Conservation (phyloP, 148 eudicot species). For the Rhododendron griersonianum region DNA sequence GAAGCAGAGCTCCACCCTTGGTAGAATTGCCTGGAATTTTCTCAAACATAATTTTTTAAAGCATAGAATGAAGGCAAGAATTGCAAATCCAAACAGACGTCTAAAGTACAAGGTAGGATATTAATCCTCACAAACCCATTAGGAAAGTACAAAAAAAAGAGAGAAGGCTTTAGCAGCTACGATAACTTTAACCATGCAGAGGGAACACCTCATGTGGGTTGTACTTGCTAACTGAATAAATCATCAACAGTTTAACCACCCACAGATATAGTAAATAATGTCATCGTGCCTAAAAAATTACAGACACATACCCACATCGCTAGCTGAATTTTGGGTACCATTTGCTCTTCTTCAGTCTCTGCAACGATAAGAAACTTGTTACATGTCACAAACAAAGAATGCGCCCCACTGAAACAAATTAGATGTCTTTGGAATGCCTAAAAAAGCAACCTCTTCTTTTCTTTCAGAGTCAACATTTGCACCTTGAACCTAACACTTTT, state of each 20-base stretch:
- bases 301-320: slow-evolving; percentile 84
- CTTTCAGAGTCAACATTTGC: not conserved
- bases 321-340: slow-evolving; percentile 60
- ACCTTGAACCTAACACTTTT: not conserved
- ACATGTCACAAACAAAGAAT: not conserved
- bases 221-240: not conserved
- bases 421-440: not conserved
- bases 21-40: not conserved
- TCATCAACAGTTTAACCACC: not conserved
- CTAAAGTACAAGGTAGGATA: not conserved
- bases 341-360: slow-evolving; percentile 33
- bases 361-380: slow-evolving; percentile 13
- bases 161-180: not conserved
- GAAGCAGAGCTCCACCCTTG: not conserved
- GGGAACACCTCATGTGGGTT: not conserved
- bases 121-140: not conserved
- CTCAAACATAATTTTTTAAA: not conserved
- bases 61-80: not conserved
- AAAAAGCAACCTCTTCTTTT: not conserved
- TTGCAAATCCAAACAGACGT: not conserved
- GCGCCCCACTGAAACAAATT: not conserved
- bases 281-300: not conserved
- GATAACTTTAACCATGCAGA: not conserved
- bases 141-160: not conserved
- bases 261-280: not conserved